Conservation (phyloP, 208 protist genomes). For the Strigomonas culicis region DNA sequence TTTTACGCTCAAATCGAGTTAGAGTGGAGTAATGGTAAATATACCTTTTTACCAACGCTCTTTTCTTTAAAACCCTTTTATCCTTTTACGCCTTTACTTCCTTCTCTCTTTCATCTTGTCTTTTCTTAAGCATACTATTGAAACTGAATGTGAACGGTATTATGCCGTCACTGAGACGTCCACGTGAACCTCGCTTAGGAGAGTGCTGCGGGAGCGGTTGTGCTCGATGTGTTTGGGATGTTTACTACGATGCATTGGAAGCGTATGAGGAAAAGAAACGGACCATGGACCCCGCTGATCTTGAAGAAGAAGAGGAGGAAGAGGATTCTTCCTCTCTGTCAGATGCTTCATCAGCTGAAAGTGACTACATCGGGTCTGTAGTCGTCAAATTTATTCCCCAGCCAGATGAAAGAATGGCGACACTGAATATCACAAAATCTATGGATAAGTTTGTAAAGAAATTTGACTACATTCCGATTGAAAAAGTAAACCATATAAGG, state of each 20-base stretch:
- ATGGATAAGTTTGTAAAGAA: constrained; percentile 16
- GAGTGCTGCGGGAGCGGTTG: constrained; percentile 89
- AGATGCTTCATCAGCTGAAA: constrained; percentile 14
- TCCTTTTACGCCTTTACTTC: background rate
- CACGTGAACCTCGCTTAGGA: constrained; percentile 57
- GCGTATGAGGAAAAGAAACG: constrained; percentile 40
- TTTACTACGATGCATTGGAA: constrained; percentile 82
- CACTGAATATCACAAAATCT: background rate
- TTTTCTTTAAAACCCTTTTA: constrained; percentile 5
- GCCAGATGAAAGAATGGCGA: background rate
- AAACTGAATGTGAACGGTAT: background rate
- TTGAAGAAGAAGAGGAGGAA: constrained; percentile 19
- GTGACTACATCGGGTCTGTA: constrained; percentile 68
- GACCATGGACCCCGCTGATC: background rate
- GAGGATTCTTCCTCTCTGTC: constrained; percentile 20
- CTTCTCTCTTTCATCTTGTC: constrained; percentile 8
- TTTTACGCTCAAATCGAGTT: background rate
- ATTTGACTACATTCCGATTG: constrained; percentile 16
- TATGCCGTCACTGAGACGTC: constrained; percentile 29
- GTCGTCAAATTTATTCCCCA: constrained; percentile 56
- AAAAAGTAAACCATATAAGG: constrained; percentile 11
- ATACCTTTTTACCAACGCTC: background rate
- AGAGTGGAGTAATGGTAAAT: background rate
- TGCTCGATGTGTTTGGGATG: constrained; percentile 85
- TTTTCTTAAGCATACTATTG: background rate